Conservation (phyloP, 495 filamentous ascomycete genomes). For the Jackrogersella multiformis region DNA sequence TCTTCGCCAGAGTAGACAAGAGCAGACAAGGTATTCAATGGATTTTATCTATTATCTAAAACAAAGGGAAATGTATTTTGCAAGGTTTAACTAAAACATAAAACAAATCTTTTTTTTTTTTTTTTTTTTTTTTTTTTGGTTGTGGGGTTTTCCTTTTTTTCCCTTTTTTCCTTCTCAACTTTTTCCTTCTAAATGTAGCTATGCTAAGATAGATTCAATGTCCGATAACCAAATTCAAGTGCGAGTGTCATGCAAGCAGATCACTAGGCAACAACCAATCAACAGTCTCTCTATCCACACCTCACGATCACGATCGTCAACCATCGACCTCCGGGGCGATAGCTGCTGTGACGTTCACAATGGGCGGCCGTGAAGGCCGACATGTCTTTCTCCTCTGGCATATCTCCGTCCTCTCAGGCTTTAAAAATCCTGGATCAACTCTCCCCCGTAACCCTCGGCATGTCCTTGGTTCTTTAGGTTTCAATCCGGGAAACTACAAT, state of each 20-base stretch:
- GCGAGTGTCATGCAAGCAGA: slow-evolving; percentile 20
- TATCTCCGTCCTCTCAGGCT: slow-evolving; percentile 32
- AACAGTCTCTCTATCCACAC: slow-evolving; percentile 15
- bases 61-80: too few relatives aligned
- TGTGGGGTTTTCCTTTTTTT: too few relatives aligned
- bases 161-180: too few relatives aligned
- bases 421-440: slow-evolving; percentile 28
- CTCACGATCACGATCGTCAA: slow-evolving; percentile 3
- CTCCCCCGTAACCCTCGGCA: slow-evolving; percentile 31
- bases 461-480: slow-evolving; percentile 26
- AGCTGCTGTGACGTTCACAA: slow-evolving; percentile 12
- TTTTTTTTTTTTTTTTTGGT: too few relatives aligned
- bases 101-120: too few relatives aligned
- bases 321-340: slow-evolving; percentile 18
- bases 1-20: too few relatives aligned
- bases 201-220: slow-evolving; percentile 19
- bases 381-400: slow-evolving; percentile 13
- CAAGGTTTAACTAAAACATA: too few relatives aligned
- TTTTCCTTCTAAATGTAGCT: slow-evolving; percentile 21
- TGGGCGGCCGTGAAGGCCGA: slow-evolving; percentile 12
- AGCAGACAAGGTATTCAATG: too few relatives aligned
- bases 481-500: slow-evolving; percentile 37
- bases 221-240: slow-evolving; percentile 8
- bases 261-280: slow-evolving; percentile 13
- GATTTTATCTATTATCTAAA: too few relatives aligned